These are phyloP conservation scores for Botrytis byssoidea DNA, from an alignment of 2,329 filamentous ascomycete genomes.

Conservation along the genomic window DNA sequence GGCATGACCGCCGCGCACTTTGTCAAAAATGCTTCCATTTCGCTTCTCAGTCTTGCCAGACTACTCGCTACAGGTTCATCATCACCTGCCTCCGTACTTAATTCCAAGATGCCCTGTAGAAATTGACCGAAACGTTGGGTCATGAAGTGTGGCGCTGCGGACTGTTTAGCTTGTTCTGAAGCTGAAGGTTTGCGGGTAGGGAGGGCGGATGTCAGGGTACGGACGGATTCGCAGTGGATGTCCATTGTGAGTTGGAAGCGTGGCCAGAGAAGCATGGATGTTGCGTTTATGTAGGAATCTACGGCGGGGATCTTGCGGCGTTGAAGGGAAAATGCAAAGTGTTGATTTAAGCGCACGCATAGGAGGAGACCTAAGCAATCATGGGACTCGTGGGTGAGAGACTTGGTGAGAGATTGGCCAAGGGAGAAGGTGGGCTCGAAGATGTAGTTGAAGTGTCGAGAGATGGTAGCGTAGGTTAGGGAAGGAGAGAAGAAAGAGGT, in stretches of 20 bases:
- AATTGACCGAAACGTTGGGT: slow-evolving; percentile 97
- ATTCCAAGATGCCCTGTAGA: slow-evolving; percentile 74
- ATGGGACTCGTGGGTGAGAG: slow-evolving; percentile 71
- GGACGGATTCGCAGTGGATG: slow-evolving; percentile 83
- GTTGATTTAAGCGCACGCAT: slow-evolving; percentile 91
- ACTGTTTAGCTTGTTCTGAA: slow-evolving; percentile 58
- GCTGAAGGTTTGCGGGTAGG: slow-evolving; percentile 46
- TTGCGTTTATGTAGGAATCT: slow-evolving; percentile 90
- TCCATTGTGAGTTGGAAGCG: slow-evolving; percentile 94
- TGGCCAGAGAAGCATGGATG: slow-evolving; percentile 95
- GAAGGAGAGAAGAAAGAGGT: slow-evolving; percentile 83
- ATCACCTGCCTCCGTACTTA: slow-evolving; percentile 88
- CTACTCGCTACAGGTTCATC: slow-evolving; percentile 89
- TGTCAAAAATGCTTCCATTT: slow-evolving; percentile 79
- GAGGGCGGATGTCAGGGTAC: slow-evolving; percentile 55
- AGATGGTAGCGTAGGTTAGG: slow-evolving; percentile 72
- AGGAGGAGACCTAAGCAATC: slow-evolving; percentile 85
- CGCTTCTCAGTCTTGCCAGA: slow-evolving; percentile 70
- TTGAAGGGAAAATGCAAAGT: slow-evolving; percentile 91
- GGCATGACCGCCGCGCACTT: slow-evolving; percentile 74
- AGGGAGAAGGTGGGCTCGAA: slow-evolving; percentile 89
- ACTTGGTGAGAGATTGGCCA: slow-evolving; percentile 73
- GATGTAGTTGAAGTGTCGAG: slow-evolving; percentile 80
- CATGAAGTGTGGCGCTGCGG: slow-evolving; percentile 82
- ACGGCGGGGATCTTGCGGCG: slow-evolving; percentile 84